Evolutionary conservation across 2,329 filamentous ascomycete species (phyloP), one percentile per base, ranked within the genome.

Genomic region (Hypoxylon sp.): DNA sequence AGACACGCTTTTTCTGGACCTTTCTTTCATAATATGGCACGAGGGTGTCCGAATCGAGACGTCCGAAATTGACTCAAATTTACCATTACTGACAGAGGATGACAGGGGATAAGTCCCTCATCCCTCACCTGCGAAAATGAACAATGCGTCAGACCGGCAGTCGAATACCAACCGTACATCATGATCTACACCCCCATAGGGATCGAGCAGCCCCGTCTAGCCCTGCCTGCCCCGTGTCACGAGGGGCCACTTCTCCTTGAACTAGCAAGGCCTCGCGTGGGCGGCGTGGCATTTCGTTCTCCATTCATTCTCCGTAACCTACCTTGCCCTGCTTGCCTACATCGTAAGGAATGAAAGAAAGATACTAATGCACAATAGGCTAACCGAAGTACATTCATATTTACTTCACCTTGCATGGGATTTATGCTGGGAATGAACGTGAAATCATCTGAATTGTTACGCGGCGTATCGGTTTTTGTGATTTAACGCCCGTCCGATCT

Each of bases 161-260:
- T 46, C 51, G 37, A 32, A 30, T 27, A 30, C 37, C 14, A 64
- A 57, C 45, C 61, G 23, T 64, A 56, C 50, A 54, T 48, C 45
- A 51, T 48, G 62, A 63, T 65, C 61, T 34, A 34, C 39, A 41
- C 37, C 54, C 47, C 48, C 48, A 60, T 45, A 60, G 21, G 21
- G 48, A 68, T 65, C 47, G 46, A 39, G 62, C 66, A 68, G 66
- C 62, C 66, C 62, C 63, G 65, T 65, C 55, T 60, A 68, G 65
- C 65, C 62, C 62, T 63, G 57, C n/a, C 39, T 34, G 43, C 53
- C 48, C 58, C 32, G 50, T 60, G 54, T 57, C 55, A 66, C 59
- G 59, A 61, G 58, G 29, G 48, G 47, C 11, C 4, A 14, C 5
- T 14, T 51, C 34, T 37, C 34, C 37, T 50, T 51, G 56, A 61